Evolutionary conservation across 176 grass and related monocot species (phyloP).

Genomic region (Ensete ventricosum): DNA sequence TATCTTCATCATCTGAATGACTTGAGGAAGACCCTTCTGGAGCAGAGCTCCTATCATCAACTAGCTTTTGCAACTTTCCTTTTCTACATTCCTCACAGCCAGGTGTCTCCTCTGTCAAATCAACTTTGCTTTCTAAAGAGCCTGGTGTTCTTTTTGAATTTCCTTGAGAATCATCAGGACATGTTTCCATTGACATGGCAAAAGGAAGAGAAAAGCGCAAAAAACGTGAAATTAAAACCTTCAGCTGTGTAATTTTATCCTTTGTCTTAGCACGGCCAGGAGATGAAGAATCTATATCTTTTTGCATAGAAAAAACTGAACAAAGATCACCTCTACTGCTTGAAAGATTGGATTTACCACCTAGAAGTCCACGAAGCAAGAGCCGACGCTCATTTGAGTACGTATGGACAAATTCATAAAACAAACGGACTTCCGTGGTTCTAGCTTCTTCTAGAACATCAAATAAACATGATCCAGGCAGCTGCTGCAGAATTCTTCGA

Average conservation of each 20-base stretch:
- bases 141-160: constrained; percentile 45
- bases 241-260: constrained; percentile 56
- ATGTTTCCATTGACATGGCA: constrained; percentile 29
- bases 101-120: constrained; percentile 46
- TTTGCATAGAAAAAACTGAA: constrained; percentile 38
- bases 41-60: constrained; percentile 38
- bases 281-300: constrained; percentile 31
- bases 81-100: constrained; percentile 79
- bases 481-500: constrained; percentile 77
- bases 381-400: constrained; percentile 92
- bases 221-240: constrained; percentile 57
- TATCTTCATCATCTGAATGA: constrained; percentile 84
- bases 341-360: constrained; percentile 35
- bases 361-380: constrained; percentile 58
- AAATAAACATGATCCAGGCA: constrained; percentile 61
- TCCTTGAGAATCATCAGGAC: constrained; percentile 40
- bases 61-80: constrained; percentile 58
- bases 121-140: constrained; percentile 50
- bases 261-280: constrained; percentile 38
- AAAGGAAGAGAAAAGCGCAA: constrained; percentile 47
- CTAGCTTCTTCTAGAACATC: constrained; percentile 72
- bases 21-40: constrained; percentile 47
- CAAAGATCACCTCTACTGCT: constrained; percentile 26
- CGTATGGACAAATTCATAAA: constrained; percentile 48
- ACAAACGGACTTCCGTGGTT: constrained; percentile 40